Percentiles rank a stretch among this genome's conserved stretches.
phyloP scores from a whole-genome alignment of 441 rosid species.

The Cnidoscolus chayamansa region DNA sequence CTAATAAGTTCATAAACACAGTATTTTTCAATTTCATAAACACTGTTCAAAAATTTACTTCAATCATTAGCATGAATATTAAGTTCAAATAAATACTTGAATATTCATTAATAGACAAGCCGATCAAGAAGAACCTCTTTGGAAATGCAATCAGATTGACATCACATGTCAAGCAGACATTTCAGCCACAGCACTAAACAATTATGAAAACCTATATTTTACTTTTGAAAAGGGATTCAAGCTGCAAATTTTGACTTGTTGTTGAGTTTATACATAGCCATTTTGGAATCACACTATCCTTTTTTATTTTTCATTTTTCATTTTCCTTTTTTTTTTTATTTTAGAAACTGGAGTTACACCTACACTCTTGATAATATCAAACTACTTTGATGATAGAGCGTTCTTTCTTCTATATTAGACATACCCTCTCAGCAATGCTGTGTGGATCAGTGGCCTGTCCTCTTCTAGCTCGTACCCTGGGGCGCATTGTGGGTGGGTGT shows the following conservation, averaged over 20 bases:
- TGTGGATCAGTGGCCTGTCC: slow-evolving; percentile 99
- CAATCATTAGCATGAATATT: no score
- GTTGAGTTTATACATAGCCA: not conserved
- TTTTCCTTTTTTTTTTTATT: no score
- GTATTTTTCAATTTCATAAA: no score
- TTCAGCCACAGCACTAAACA: no score
- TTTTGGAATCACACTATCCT: not conserved
- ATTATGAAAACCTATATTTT: no score
- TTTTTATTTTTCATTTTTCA: not conserved
- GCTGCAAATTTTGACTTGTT: not conserved
- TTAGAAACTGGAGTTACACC: not conserved
- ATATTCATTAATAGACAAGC: no score
- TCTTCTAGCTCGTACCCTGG: slow-evolving; percentile 96
- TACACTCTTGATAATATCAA: not conserved
- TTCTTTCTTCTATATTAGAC: slow-evolving; percentile 1
- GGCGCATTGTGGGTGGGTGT: slow-evolving; percentile 90
- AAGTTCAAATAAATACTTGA: no score
- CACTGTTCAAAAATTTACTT: no score
- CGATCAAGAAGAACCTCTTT: not conserved
- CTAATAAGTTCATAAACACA: no score
- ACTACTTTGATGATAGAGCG: not conserved
- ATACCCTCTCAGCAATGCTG: slow-evolving; percentile 97
- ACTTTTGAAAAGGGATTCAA: not conserved
- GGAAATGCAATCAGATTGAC: not conserved
- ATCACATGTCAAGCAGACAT: not conserved